phyloP scores from a whole-genome alignment of 257 asterid genomes.

The Lantana camara region DNA sequence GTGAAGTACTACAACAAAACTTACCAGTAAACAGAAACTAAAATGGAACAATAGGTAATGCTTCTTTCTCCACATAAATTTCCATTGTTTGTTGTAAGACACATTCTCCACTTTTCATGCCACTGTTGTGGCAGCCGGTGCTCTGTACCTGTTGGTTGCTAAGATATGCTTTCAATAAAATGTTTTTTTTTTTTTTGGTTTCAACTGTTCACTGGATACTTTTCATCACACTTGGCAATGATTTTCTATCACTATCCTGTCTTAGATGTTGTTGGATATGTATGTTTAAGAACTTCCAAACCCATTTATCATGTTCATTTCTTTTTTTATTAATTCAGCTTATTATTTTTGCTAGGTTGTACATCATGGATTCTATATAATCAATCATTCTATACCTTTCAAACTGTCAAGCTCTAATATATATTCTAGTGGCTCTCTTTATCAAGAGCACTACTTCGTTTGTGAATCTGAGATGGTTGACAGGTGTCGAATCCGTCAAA shows the following conservation, averaged over 20 bases:
- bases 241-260: conserved; percentile 65
- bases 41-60: conserved; percentile 83
- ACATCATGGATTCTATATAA: conserved; percentile 88
- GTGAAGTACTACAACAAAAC: conserved; percentile 54
- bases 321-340: neutral
- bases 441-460: conserved; percentile 90
- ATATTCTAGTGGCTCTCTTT: conserved; percentile 88
- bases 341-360: conserved; percentile 50
- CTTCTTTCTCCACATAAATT: conserved; percentile 23
- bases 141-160: conserved; percentile 64
- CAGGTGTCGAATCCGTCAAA: too few species aligned
- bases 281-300: conserved; percentile 46
- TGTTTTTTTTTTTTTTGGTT: neutral
- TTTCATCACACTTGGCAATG: conserved; percentile 81
- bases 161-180: conserved; percentile 3
- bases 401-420: conserved; percentile 80
- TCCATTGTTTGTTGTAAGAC: neutral
- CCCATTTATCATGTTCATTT: neutral
- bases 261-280: conserved; percentile 88
- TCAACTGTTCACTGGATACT: conserved; percentile 88
- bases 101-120: conserved; percentile 91
- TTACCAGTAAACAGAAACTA: conserved; percentile 52
- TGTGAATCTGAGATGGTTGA: conserved; percentile 95
- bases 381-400: conserved; percentile 69
- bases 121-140: conserved; percentile 51